Percentiles rank a stretch among this genome's conserved stretches.
Conservation (phyloP, 495 filamentous ascomycete genomes). For the Podospora pseudoanserina region DNA sequence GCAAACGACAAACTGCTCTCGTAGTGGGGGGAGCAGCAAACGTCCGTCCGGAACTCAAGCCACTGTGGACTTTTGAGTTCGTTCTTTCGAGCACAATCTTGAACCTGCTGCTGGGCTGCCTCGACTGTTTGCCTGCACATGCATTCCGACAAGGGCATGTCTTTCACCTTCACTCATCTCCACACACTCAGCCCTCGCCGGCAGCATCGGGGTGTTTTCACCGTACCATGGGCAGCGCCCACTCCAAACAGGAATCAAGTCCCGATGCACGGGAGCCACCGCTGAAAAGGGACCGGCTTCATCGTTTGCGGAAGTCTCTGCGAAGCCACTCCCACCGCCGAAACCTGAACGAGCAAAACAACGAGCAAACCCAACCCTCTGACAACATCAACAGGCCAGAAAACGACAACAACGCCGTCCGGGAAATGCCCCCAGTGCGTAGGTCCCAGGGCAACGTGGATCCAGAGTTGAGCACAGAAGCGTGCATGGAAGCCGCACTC, state of each 20-base stretch:
- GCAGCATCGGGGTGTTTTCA: not conserved
- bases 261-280: not conserved
- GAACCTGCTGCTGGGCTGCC: not conserved
- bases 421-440: slow-evolving; percentile 8
- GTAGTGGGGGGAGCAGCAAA: too few species aligned
- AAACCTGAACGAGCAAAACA: not conserved
- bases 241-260: not conserved
- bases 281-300: not conserved
- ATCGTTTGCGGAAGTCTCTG: not conserved
- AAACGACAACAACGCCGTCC: not conserved
- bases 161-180: not conserved
- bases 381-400: slow-evolving; percentile 1
- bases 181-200: too few species aligned
- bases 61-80: not conserved
- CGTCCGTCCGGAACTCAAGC: not conserved
- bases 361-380: not conserved
- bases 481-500: slow-evolving; percentile 27
- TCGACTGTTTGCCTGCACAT: not conserved
- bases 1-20: not conserved
- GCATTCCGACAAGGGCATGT: not conserved
- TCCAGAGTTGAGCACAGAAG: not conserved
- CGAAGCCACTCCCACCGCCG: not conserved
- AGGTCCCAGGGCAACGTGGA: not conserved
- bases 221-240: not conserved
- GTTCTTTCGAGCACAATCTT: not conserved